These are phyloP conservation scores for Penicillium sp. DNA, from an alignment of 2,329 filamentous ascomycete species.

Conservation along the genomic window DNA sequence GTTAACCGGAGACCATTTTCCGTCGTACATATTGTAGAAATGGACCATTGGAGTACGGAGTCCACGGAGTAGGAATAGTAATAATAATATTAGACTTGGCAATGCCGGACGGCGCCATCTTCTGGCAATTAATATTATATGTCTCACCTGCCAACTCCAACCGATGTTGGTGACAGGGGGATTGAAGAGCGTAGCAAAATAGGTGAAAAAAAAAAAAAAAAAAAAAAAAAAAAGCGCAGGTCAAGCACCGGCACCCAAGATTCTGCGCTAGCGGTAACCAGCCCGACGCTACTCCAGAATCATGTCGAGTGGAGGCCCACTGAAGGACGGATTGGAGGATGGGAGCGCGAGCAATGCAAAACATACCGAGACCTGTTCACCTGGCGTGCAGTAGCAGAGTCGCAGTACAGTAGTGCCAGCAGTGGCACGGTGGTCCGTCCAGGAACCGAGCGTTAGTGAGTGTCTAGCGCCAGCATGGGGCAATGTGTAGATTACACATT, in stretches of 20 bases:
- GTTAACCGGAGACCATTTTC: not conserved
- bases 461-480: conserved; percentile 7
- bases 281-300: conserved; percentile 12
- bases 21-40: no score
- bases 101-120: conserved; percentile 1
- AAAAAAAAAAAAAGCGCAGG: not conserved
- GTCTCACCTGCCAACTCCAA: conserved; percentile 27
- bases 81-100: conserved; percentile 2
- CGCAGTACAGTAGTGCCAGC: conserved; percentile 20
- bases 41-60: no score
- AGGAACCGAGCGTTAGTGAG: conserved; percentile 15
- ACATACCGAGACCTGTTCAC: conserved; percentile 15
- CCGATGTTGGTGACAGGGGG: conserved; percentile 11
- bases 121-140: conserved; percentile 10
- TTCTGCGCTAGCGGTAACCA: conserved; percentile 18
- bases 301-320: conserved; percentile 9
- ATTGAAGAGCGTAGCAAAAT: not conserved
- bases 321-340: not conserved
- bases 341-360: conserved; percentile 20
- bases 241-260: conserved; percentile 1
- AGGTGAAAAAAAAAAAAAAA: no score
- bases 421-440: conserved; percentile 10
- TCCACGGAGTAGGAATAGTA: no score
- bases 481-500: not conserved
- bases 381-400: conserved; percentile 24